These are phyloP conservation scores for Ustilago bromivora DNA, from an alignment of 1,284 basidiomycete genomes.

Conservation along the genomic window DNA sequence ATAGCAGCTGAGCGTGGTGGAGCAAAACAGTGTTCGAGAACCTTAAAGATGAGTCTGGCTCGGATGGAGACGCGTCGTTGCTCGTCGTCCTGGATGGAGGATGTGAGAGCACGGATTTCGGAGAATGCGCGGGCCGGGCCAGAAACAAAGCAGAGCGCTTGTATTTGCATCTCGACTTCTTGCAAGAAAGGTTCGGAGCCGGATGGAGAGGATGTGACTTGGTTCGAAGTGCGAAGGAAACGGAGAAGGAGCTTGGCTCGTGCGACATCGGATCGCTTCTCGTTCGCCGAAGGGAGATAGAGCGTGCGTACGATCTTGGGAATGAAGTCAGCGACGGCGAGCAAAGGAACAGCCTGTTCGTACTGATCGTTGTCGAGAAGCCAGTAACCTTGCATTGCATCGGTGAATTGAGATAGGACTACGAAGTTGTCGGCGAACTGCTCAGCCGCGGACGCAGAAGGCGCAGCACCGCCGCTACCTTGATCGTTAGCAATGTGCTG, in stretches of 20 bases:
- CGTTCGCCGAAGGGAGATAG: constrained; percentile 20
- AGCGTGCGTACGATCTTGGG: constrained; percentile 51
- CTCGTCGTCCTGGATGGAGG: constrained; percentile 38
- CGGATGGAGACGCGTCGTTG: constrained; percentile 35
- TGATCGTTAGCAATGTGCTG: neutral
- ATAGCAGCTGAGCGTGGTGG: constrained; percentile 54
- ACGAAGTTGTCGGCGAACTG: constrained; percentile 49
- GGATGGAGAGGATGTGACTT: constrained; percentile 29
- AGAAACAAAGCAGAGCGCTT: constrained; percentile 44
- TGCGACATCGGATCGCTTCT: constrained; percentile 23
- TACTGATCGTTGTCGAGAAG: constrained; percentile 53
- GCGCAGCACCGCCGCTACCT: neutral
- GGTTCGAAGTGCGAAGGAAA: constrained; percentile 48
- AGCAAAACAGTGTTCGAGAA: constrained; percentile 58
- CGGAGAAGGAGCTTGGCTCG: constrained; percentile 48
- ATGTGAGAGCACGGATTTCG: constrained; percentile 40
- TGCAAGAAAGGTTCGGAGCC: constrained; percentile 35
- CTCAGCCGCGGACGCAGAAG: constrained; percentile 17
- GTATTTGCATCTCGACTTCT: constrained; percentile 48
- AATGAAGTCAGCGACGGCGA: constrained; percentile 48
- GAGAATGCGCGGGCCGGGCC: constrained; percentile 37
- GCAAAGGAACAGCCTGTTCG: constrained; percentile 41
- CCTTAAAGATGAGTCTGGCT: constrained; percentile 41
- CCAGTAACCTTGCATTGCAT: constrained; percentile 58
- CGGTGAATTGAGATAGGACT: constrained; percentile 45